Percentiles rank a stretch among this genome's conserved stretches.
Evolutionary conservation across 106 monocot species (phyloP).

Genomic region (Platanthera zijinensis): DNA sequence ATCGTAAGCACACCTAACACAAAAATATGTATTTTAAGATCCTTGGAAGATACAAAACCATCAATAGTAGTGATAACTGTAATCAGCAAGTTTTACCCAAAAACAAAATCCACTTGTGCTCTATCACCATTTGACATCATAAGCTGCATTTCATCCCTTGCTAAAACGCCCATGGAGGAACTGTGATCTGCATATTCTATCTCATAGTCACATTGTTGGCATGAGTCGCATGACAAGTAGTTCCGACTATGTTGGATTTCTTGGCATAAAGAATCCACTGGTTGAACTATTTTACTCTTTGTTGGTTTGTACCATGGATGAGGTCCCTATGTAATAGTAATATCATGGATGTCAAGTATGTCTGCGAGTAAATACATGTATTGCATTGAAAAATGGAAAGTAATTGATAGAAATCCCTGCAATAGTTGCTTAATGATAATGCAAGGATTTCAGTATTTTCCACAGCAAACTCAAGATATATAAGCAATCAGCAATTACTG

Average conservation of each 20-base stretch:
- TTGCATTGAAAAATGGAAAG: not conserved
- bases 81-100: conserved; percentile 44
- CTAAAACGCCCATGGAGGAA: conserved; percentile 83
- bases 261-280: conserved; percentile 48
- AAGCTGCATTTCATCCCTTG: conserved; percentile 67
- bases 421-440: no score
- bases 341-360: not conserved
- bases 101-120: conserved; percentile 46
- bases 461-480: not conserved
- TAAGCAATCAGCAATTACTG: not conserved
- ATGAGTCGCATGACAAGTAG: conserved; percentile 32
- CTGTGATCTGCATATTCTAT: conserved; percentile 80
- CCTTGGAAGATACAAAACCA: not conserved
- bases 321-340: conserved; percentile 46
- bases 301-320: conserved; percentile 75
- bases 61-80: not conserved
- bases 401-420: not conserved
- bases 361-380: not conserved
- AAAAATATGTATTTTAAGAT: conserved; percentile 1
- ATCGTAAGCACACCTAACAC: conserved; percentile 78
- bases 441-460: not conserved
- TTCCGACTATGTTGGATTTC: conserved; percentile 65
- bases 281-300: conserved; percentile 56
- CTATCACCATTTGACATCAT: conserved; percentile 28
- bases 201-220: conserved; percentile 83